phyloP scores from a whole-genome alignment of 2,329 filamentous ascomycete genomes.

The Fusarium poae region DNA sequence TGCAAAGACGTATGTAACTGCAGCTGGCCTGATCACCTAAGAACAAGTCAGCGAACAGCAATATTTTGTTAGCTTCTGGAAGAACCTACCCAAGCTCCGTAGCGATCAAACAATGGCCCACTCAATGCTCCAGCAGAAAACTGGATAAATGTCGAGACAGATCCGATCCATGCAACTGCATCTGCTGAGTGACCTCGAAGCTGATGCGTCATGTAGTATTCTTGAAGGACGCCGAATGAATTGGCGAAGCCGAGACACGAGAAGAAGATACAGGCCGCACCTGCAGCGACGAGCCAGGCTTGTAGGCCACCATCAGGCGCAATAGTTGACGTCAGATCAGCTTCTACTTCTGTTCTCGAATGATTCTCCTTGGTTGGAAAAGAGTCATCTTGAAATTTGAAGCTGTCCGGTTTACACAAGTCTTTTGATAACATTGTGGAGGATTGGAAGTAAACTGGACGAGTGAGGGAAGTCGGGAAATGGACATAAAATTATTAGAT shows the following conservation, averaged over 20 bases:
- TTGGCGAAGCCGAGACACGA: slow-evolving; percentile 58
- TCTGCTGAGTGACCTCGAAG: slow-evolving; percentile 50
- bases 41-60: accelerated
- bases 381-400: accelerated
- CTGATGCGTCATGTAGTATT: slow-evolving; percentile 58
- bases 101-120: slow-evolving; percentile 43
- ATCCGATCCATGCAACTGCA: slow-evolving; percentile 60
- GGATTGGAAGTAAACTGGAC: background rate
- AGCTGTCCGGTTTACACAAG: no score
- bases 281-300: slow-evolving; percentile 59
- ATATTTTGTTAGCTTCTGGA: accelerated
- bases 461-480: background rate
- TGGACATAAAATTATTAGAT: background rate
- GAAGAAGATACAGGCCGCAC: slow-evolving; percentile 55
- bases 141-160: slow-evolving; percentile 53
- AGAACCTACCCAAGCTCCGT: slow-evolving; percentile 31
- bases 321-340: accelerated
- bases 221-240: slow-evolving; percentile 60
- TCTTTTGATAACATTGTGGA: background rate
- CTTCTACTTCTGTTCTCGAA: background rate
- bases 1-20: slow-evolving; percentile 30
- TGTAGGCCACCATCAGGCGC: slow-evolving; percentile 53
- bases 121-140: slow-evolving; percentile 49
- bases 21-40: slow-evolving; percentile 34
- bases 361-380: accelerated